phyloP scores from a whole-genome alignment of 2,329 filamentous ascomycete species.

The Incumbomyces lentus region DNA sequence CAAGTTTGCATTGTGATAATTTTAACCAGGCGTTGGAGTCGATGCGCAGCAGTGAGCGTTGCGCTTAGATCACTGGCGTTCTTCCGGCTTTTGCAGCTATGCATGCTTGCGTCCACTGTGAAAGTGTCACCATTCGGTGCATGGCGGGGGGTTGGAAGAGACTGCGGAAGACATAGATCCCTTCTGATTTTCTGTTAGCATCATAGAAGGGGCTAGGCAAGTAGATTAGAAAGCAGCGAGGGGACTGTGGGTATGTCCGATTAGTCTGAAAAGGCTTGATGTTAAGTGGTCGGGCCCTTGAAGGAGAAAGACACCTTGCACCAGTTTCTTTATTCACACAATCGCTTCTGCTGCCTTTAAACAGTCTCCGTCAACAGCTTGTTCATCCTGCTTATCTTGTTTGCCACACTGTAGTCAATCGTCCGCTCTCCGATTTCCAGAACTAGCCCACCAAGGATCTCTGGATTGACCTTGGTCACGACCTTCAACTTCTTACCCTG shows the following conservation, averaged over 20 bases:
- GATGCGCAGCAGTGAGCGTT: too few species aligned
- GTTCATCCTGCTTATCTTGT: constrained; percentile 97
- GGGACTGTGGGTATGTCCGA: not conserved
- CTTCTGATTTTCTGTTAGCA: too few species aligned
- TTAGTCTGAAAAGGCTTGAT: not conserved
- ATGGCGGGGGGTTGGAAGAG: too few species aligned
- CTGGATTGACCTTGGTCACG: constrained; percentile 86
- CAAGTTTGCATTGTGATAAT: not conserved
- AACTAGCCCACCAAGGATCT: constrained; percentile 84
- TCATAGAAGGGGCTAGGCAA: too few species aligned
- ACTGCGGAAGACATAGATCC: too few species aligned
- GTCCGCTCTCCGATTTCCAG: constrained; percentile 97
- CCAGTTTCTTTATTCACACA: constrained; percentile 4
- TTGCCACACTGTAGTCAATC: constrained; percentile 91
- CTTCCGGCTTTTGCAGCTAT: too few species aligned
- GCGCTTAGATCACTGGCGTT: too few species aligned
- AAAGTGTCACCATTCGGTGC: too few species aligned
- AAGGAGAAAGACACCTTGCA: not conserved
- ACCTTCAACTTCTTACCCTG: constrained; percentile 98
- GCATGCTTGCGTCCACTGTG: too few species aligned
- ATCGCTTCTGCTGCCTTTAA: not conserved
- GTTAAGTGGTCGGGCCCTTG: too few species aligned
- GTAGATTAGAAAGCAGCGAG: too few species aligned
- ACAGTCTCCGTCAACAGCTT: constrained; percentile 76
- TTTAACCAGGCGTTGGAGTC: not conserved